phyloP scores from a whole-genome alignment of 164 flowering plant species.

The Kalanchoe fedtschenkoi region DNA sequence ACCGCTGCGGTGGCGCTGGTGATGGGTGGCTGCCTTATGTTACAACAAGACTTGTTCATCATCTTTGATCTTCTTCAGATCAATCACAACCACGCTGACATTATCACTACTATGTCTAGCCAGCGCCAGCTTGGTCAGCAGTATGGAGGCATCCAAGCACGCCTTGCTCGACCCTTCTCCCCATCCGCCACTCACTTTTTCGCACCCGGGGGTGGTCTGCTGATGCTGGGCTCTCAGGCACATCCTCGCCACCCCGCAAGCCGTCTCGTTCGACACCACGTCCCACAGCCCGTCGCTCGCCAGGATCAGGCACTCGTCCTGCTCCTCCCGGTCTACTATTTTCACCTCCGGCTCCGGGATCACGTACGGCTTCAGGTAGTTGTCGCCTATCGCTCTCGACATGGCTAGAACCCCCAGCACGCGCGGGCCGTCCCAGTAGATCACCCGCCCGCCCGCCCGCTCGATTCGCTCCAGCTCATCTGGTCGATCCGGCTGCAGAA shows the following conservation, averaged over 20 bases:
- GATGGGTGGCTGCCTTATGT: not conserved
- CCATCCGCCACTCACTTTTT: slow-evolving; percentile 10
- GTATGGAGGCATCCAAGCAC: slow-evolving; percentile 37
- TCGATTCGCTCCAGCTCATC: slow-evolving; percentile 64
- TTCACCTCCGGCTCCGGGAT: slow-evolving; percentile 61
- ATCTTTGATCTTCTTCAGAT: slow-evolving; percentile 17
- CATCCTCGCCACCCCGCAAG: slow-evolving; percentile 61
- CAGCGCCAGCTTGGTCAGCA: slow-evolving; percentile 38
- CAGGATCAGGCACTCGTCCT: slow-evolving; percentile 63
- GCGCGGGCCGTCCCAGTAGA: slow-evolving; percentile 66
- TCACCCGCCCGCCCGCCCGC: slow-evolving; percentile 65
- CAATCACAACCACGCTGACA: slow-evolving; percentile 37
- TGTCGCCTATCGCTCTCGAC: slow-evolving; percentile 75
- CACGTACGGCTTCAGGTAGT: slow-evolving; percentile 66
- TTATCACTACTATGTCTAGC: slow-evolving; percentile 36
- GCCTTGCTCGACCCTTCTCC: slow-evolving; percentile 50
- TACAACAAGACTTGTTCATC: slow-evolving; percentile 4
- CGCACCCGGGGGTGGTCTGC: slow-evolving; percentile 20
- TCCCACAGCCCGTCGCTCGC: slow-evolving; percentile 89
- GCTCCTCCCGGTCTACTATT: slow-evolving; percentile 32
- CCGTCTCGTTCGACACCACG: slow-evolving; percentile 59
- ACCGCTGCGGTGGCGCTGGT: not conserved
- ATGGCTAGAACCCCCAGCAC: slow-evolving; percentile 76
- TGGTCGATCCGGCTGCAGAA: slow-evolving; percentile 63
- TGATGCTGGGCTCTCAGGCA: slow-evolving; percentile 33